Base-by-base conservation (phyloP, 345 rosid species). In the Brassica napus region DNA sequence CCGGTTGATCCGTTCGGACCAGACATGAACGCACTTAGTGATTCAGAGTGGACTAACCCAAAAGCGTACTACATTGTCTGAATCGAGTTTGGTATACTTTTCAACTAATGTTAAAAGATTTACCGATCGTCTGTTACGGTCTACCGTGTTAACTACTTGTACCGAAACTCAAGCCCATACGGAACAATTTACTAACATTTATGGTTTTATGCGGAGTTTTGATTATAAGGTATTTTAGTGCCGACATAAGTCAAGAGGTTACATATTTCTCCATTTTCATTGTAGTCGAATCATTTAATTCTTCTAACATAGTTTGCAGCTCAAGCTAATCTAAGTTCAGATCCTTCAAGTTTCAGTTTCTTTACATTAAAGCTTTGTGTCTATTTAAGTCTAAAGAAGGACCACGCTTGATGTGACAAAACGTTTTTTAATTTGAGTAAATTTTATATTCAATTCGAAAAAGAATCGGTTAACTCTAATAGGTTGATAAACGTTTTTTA, bases 401-500 rank as follows among this genome's bases (percentile, higher is more conserved):
- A 42, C 52, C 14, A 47, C 54, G 14, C 7, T 52, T 52, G 57
- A 52, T n/a, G 57, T 52, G 21, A 52, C 57, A n/a, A n/a, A n/a
- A 52, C 2, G 21, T 10, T 5, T 52, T 52, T n/a, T 52, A 52
- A n/a, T 5, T 52, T 52, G 57, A 52, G 15, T 52, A n/a, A 52
- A 52, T 52, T 52, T n/a, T 14, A 52, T 52, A n/a, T 52, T 52
- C 57, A 4, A n/a, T 52, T 52, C 1, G 57, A 15, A 52, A 5
- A 4, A 52, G 3, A 52, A n/a, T 5, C 15, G 3, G 60, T 72
- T 77, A 78, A 71, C 71, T 64, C 72, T 77, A 14, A 71, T 52
- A 61, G 78, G 78, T 74, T 79, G 74, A 79, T 70, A 52, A n/a
- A 52, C 21, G 18, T 42, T n/a, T 52, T 52, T 52, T 52, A 52